Percentiles rank a stretch among this genome's conserved stretches.
phyloP scores from a whole-genome alignment of 352 stramenopile genomes.

The Globisporangium mamillatum region DNA sequence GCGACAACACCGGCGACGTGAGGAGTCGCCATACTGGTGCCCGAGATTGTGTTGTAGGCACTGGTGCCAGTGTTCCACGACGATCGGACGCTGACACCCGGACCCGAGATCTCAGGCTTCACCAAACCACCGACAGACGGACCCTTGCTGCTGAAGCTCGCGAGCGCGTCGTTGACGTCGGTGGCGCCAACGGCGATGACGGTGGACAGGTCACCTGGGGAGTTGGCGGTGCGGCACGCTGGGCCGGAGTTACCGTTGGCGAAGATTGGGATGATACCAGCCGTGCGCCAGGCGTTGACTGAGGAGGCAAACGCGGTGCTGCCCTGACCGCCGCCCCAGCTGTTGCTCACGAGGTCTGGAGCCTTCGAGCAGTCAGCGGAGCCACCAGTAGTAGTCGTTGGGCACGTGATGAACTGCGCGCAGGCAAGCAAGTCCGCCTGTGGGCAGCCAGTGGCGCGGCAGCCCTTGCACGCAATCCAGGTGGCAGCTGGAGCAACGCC shows the following conservation, averaged over 20 bases:
- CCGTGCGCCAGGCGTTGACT: constrained; percentile 23
- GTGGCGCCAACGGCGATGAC: constrained; percentile 32
- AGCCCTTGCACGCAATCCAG: constrained; percentile 58
- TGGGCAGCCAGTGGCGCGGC: constrained; percentile 19
- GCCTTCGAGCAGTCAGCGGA: constrained; percentile 30
- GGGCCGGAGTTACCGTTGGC: constrained; percentile 28
- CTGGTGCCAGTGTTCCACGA: background rate
- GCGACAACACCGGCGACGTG: constrained; percentile 22
- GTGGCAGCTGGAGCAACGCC: constrained; percentile 42
- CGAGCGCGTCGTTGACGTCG: constrained; percentile 19
- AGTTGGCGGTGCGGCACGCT: constrained; percentile 20
- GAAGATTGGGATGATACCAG: constrained; percentile 34
- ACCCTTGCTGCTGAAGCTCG: constrained; percentile 28
- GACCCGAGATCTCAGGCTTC: constrained; percentile 14
- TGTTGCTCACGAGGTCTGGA: constrained; percentile 37
- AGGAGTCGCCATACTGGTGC: constrained; percentile 23
- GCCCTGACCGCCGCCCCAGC: constrained; percentile 26
- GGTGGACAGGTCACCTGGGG: constrained; percentile 20
- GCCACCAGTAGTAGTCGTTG: constrained; percentile 21
- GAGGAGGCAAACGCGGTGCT: constrained; percentile 16
- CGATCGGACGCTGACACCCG: background rate
- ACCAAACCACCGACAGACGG: constrained; percentile 10
- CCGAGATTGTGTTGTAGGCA: constrained; percentile 12
- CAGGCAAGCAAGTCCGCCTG: constrained; percentile 23
- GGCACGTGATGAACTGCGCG: constrained; percentile 30